phyloP scores from a whole-genome alignment of 805 yeast species.

The Wickerhamomyces bovis region DNA sequence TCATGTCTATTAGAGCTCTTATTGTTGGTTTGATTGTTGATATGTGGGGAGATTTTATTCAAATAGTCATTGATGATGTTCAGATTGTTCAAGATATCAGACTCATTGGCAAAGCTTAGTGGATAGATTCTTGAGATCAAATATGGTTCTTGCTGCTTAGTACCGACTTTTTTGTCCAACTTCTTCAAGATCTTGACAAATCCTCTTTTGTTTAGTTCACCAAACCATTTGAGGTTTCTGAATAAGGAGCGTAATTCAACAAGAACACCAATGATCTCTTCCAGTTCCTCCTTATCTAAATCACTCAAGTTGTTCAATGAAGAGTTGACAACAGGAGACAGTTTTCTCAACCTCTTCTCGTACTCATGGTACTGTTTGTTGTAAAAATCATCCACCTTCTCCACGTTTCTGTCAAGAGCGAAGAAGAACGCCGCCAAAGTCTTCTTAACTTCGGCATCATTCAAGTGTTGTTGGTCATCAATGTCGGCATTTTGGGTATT shows the following conservation, averaged over 20 bases:
- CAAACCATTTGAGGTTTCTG: slow-evolving; percentile 88
- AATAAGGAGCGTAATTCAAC: slow-evolving; percentile 70
- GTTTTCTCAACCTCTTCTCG: slow-evolving; percentile 54
- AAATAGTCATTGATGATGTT: slow-evolving; percentile 45
- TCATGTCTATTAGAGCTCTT: background rate
- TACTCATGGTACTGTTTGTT: slow-evolving; percentile 70
- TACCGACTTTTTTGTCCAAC: slow-evolving; percentile 76
- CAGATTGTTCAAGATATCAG: slow-evolving; percentile 48
- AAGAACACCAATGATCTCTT: slow-evolving; percentile 59
- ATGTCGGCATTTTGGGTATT: slow-evolving; percentile 10
- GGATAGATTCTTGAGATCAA: slow-evolving; percentile 65
- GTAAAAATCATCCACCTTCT: slow-evolving; percentile 74
- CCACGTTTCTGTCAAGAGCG: slow-evolving; percentile 74
- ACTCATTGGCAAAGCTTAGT: slow-evolving; percentile 70
- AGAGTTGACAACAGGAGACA: slow-evolving; percentile 29
- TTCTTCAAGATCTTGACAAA: slow-evolving; percentile 85
- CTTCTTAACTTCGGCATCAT: slow-evolving; percentile 37
- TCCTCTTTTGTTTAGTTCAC: slow-evolving; percentile 87
- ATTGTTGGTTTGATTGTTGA: slow-evolving; percentile 9
- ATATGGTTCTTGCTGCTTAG: slow-evolving; percentile 49
- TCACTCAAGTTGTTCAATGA: slow-evolving; percentile 34
- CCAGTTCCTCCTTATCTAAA: slow-evolving; percentile 44
- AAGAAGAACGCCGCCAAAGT: slow-evolving; percentile 64
- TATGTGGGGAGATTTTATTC: slow-evolving; percentile 44
- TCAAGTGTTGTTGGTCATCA: slow-evolving; percentile 21